Conservation (phyloP, 2,329 filamentous ascomycete species). For the Blastomyces silverae region DNA sequence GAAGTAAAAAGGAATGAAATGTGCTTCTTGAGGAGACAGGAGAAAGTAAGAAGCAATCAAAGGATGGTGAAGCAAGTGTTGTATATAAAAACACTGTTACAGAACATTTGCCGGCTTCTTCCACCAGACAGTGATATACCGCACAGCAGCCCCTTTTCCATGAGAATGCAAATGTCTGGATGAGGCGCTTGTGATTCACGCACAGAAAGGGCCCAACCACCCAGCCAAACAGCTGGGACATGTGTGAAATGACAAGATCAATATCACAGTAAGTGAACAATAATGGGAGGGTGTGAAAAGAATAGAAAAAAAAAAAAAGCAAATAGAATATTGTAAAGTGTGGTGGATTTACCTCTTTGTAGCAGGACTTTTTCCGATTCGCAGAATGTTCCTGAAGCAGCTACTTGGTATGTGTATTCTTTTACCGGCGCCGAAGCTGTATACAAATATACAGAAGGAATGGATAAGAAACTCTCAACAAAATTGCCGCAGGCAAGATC, state of each 20-base stretch:
- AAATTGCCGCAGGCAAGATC: slow-evolving; percentile 8
- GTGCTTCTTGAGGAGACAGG: neutral
- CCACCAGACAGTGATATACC: neutral
- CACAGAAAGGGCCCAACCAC: neutral
- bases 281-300: neutral
- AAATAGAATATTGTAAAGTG: too few species aligned
- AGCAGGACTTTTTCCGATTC: neutral
- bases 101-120: neutral
- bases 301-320: neutral
- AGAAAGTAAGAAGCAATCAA: neutral
- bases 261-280: slow-evolving; percentile 1
- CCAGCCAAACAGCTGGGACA: neutral
- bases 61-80: neutral
- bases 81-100: neutral
- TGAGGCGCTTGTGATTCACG: neutral
- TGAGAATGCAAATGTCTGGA: neutral
- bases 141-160: neutral
- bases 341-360: slow-evolving; percentile 1
- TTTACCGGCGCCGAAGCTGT: neutral
- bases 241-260: too few species aligned
- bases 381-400: neutral
- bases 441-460: neutral
- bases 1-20: slow-evolving; percentile 8
- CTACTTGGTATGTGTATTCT: slow-evolving; percentile 5
- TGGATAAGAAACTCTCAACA: neutral